A percentile compares a stretch with the other conserved stretches of the same genome.
Evolutionary conservation across 441 rosid genomes (phyloP).

Genomic region (Corymbia citriodora): DNA sequence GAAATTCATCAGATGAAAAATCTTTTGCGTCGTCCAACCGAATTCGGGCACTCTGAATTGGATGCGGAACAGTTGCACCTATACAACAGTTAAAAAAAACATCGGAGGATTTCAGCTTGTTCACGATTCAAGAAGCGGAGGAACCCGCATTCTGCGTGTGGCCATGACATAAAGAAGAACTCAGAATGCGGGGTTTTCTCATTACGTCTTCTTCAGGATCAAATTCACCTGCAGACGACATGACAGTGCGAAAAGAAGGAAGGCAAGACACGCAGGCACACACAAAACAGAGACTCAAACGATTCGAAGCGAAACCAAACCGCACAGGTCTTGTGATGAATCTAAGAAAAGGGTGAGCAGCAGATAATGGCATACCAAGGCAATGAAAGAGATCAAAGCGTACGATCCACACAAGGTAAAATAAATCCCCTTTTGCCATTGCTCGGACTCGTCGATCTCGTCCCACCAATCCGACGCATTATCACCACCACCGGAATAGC

Average conservation of each 20-base stretch:
- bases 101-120: background rate
- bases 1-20: conserved; percentile 82
- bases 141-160: background rate
- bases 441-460: conserved; percentile 4
- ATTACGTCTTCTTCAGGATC: background rate
- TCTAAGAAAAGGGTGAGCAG: background rate
- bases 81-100: background rate
- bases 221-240: background rate
- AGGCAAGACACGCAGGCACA: background rate
- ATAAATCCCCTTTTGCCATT: conserved; percentile 15
- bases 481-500: background rate
- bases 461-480: background rate
- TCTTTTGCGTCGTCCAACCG: conserved; percentile 87
- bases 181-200: background rate
- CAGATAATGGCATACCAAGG: background rate
- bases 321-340: background rate
- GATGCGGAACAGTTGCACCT: conserved; percentile 70
- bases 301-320: background rate
- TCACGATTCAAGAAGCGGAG: background rate
- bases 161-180: background rate
- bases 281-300: background rate
- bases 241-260: background rate
- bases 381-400: conserved; percentile 14
- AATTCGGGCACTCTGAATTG: conserved; percentile 74
- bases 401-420: conserved; percentile 11